Base-by-base conservation (phyloP, 352 stramenopile species). In the Phytophthora kernoviae region DNA sequence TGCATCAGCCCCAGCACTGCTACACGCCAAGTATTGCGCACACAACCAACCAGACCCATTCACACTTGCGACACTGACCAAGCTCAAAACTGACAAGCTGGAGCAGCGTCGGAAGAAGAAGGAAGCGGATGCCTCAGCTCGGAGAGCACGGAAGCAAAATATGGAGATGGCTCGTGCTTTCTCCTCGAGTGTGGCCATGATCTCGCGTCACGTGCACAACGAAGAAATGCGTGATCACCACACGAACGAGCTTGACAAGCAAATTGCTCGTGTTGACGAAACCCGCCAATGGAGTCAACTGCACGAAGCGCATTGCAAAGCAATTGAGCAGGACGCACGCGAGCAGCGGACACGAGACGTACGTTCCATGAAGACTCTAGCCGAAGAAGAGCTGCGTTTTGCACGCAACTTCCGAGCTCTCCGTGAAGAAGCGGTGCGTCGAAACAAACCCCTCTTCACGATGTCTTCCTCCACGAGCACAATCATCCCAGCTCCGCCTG, bases 391-490 rank as follows among this genome's bases (percentile, higher is more conserved):
- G 22, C 44, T 72, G 12, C 63, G 76, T 17, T 50, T 90, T 22
- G 48, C 69, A 12, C 65, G 64, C 14, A 63, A 81, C 47, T 87
- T 81, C 46, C 14, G 65, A 10, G n/a, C 49, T 1, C 62, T 81
- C 27, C 77, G 78, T 10, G 66, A 89, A 40, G 73, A 87, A 39
- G 50, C 75, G 18, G 54, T 90, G 33, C 69, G 75, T 14, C 52
- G 63, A 41, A 75, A 76, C 32, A 88, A 87, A 50, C 54, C 65
- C 32, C 68, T 65, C 8, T 91, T 92, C 50, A 21, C 64, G 33
- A 54, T 92, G 5, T 92, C 80, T 11, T 57, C 79, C 11, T 92
- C 82, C 9, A 87, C 75, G 18, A 91, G 80, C 66, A 94, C 84
- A 12, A 56, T 92, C 20, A 78, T 90, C 55, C 75, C 79, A 50